Percentiles rank a stretch among this genome's conserved stretches.
Evolutionary conservation across 2,329 filamentous ascomycete species (phyloP).

Genomic region (Xylaria arbuscula): DNA sequence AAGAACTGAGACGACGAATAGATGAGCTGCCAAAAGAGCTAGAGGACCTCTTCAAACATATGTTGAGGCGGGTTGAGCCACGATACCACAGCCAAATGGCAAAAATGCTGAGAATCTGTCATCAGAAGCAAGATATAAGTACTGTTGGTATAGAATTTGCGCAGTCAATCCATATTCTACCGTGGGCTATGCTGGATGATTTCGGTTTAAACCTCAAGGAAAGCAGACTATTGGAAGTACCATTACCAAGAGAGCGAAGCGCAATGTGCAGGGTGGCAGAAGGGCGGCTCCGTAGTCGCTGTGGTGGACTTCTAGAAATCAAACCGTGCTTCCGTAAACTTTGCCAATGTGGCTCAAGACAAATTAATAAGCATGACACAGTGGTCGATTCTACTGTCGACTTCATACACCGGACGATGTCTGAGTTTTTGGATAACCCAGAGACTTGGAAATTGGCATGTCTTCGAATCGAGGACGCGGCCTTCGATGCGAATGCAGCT

Average conservation of each 20-base stretch:
- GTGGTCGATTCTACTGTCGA: neutral
- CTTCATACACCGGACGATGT: neutral
- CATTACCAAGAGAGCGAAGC: too few species aligned
- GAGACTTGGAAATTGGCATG: neutral
- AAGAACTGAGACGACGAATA: neutral
- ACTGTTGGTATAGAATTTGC: too few species aligned
- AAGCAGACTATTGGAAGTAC: neutral
- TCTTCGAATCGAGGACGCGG: neutral
- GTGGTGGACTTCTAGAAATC: slow-evolving; percentile 1
- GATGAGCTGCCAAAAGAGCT: slow-evolving; percentile 1
- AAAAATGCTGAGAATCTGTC: neutral
- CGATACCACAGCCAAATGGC: neutral
- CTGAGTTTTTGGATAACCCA: neutral
- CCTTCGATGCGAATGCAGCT: neutral
- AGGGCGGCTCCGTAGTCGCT: slow-evolving; percentile 3
- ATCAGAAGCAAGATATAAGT: neutral
- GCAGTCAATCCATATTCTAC: neutral
- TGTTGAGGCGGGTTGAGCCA: neutral
- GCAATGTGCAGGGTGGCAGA: neutral
- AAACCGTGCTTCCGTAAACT: too few species aligned
- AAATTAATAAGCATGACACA: neutral
- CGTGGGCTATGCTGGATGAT: neutral
- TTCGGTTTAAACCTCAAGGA: neutral
- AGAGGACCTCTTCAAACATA: neutral
- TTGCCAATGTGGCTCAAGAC: neutral